Conservation (phyloP, 306 rosid genomes). For the Sechiopsis laciniata region DNA sequence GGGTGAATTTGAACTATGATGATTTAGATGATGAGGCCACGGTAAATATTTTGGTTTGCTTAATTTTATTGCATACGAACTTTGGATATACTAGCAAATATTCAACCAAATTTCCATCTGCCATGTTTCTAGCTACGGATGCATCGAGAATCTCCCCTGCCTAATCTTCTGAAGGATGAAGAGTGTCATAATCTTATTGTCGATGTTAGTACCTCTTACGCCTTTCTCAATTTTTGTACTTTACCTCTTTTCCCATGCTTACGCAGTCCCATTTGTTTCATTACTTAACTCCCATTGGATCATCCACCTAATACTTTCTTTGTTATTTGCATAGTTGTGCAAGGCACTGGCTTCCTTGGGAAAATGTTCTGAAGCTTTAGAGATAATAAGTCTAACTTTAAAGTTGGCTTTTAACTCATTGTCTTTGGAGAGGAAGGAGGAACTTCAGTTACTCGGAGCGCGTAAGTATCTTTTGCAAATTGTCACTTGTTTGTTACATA, state of each 20-base stretch:
- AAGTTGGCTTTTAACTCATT: constrained; percentile 44
- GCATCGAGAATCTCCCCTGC: constrained; percentile 53
- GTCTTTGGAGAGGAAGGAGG: constrained; percentile 59
- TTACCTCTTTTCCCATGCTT: background rate
- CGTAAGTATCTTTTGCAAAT: constrained; percentile 37
- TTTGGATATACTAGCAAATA: constrained; percentile 20
- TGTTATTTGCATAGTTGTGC: constrained; percentile 54
- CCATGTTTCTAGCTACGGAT: constrained; percentile 34
- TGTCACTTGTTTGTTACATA: background rate
- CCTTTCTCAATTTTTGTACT: constrained; percentile 3
- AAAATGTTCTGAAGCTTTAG: constrained; percentile 74
- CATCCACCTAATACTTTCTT: constrained; percentile 22
- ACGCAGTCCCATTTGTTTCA: background rate
- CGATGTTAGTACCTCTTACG: constrained; percentile 48
- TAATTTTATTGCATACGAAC: constrained; percentile 17
- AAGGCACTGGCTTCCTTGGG: constrained; percentile 66
- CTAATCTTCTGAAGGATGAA: constrained; percentile 59
- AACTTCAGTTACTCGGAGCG: constrained; percentile 79
- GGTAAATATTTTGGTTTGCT: constrained; percentile 28
- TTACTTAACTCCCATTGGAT: background rate
- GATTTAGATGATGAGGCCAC: constrained; percentile 64
- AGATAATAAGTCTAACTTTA: constrained; percentile 63
- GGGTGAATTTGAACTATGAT: constrained; percentile 65
- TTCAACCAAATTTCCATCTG: constrained; percentile 28
- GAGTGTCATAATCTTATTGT: constrained; percentile 59